Conservation (phyloP, 257 asterid species). For the Nicotiana tomentosiformis region DNA sequence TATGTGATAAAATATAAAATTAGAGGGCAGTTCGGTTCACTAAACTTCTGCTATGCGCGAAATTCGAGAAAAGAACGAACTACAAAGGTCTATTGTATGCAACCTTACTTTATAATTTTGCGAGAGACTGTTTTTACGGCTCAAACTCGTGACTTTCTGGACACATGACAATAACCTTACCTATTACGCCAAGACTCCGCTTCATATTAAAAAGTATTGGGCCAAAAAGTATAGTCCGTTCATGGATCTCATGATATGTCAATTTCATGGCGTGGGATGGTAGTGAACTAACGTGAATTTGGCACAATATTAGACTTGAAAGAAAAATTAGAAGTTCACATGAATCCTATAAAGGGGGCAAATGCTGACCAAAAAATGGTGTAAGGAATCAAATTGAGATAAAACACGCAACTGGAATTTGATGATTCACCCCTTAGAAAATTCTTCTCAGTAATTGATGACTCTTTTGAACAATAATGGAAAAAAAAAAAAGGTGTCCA, state of each 20-base stretch:
- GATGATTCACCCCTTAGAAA: not conserved
- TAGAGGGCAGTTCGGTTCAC: no score
- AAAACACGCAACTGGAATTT: not conserved
- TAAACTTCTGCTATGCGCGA: no score
- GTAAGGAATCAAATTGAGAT: not conserved
- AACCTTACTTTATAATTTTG: no score
- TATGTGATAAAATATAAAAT: not conserved
- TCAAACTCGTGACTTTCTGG: no score
- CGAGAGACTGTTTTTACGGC: no score
- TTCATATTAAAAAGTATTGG: not conserved
- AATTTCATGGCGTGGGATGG: slow-evolving; percentile 2
- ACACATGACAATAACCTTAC: no score
- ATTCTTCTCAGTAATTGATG: not conserved
- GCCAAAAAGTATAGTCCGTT: not conserved
- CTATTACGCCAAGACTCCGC: no score
- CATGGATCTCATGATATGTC: not conserved
- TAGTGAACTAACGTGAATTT: slow-evolving; percentile 13
- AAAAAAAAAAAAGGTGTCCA: not conserved
- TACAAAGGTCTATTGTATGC: no score
- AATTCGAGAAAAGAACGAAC: no score
- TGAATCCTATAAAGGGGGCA: slow-evolving; percentile 19
- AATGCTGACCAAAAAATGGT: not conserved
- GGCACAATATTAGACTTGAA: slow-evolving; percentile 9
- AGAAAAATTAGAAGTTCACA: slow-evolving; percentile 23
- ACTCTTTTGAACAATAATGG: not conserved